Conservation (phyloP, 495 filamentous ascomycete genomes). For the Tuber melanosporum region DNA sequence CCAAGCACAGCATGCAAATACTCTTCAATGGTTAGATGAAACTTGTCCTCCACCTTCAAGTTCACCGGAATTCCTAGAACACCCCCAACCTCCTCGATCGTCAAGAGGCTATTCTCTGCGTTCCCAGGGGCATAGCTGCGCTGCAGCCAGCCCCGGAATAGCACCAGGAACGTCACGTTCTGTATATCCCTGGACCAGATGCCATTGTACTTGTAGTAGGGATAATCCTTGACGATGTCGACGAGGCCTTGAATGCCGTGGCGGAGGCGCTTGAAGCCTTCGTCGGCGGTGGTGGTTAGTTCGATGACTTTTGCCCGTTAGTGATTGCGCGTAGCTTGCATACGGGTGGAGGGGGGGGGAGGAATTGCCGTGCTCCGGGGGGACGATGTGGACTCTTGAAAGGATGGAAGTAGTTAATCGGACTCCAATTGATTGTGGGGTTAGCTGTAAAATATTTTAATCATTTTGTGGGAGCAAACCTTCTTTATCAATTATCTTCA, state of each 20-base stretch:
- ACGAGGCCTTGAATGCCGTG: slow-evolving; percentile 56
- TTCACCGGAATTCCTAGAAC: slow-evolving; percentile 85
- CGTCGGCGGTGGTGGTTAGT: slow-evolving; percentile 52
- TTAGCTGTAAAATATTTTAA: background rate
- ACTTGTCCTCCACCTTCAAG: slow-evolving; percentile 78
- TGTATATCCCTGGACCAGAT: slow-evolving; percentile 81
- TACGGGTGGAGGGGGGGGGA: background rate
- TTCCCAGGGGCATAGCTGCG: slow-evolving; percentile 27
- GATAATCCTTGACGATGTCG: slow-evolving; percentile 66
- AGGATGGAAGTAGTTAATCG: slow-evolving; percentile 70
- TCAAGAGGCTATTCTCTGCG: slow-evolving; percentile 56
- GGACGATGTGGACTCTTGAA: slow-evolving; percentile 83
- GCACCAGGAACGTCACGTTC: slow-evolving; percentile 50
- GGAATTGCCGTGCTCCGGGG: slow-evolving; percentile 63
- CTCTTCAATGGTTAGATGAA: slow-evolving; percentile 94
- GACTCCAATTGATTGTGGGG: slow-evolving; percentile 40
- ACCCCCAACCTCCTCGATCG: slow-evolving; percentile 77
- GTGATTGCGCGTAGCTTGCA: background rate
- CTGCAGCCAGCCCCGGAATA: slow-evolving; percentile 34
- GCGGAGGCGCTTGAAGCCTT: slow-evolving; percentile 54
- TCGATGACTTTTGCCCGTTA: slow-evolving; percentile 41
- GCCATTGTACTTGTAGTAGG: slow-evolving; percentile 92
- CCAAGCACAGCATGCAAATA: slow-evolving; percentile 81
- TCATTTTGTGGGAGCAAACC: slow-evolving; percentile 45
- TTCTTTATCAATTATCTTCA: slow-evolving; percentile 68